These are phyloP conservation scores for Cladophialophora carrionii DNA, from an alignment of 2,329 filamentous ascomycete genomes.

Conservation along the genomic window DNA sequence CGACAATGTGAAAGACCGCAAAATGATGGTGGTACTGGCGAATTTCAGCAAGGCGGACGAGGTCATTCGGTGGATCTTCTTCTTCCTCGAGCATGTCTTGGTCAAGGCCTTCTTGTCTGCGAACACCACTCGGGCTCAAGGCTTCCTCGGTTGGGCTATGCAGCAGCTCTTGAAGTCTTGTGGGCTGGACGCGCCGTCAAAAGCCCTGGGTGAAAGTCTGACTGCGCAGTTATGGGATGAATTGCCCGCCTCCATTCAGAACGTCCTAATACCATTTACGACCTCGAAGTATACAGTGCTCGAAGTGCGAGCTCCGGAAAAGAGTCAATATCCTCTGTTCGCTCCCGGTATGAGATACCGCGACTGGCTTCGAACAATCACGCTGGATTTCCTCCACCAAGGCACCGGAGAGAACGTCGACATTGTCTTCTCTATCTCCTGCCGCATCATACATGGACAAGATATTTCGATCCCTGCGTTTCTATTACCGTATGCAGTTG, in stretches of 20 bases:
- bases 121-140: slow-evolving; percentile 83
- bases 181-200: slow-evolving; percentile 59
- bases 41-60: slow-evolving; percentile 82
- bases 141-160: slow-evolving; percentile 91
- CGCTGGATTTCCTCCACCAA: slow-evolving; percentile 78
- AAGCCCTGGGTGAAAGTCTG: slow-evolving; percentile 22
- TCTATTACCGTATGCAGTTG: slow-evolving; percentile 79
- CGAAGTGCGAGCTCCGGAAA: slow-evolving; percentile 42
- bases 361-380: slow-evolving; percentile 79
- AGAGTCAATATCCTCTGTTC: slow-evolving; percentile 77
- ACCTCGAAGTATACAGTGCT: slow-evolving; percentile 79
- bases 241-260: slow-evolving; percentile 75
- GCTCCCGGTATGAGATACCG: slow-evolving; percentile 65
- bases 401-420: slow-evolving; percentile 73
- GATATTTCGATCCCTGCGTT: slow-evolving; percentile 86
- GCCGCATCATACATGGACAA: slow-evolving; percentile 80
- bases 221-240: slow-evolving; percentile 61
- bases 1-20: slow-evolving; percentile 75
- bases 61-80: slow-evolving; percentile 81
- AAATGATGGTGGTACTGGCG: slow-evolving; percentile 80
- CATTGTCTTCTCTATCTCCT: slow-evolving; percentile 78
- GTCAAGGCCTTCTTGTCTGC: slow-evolving; percentile 90
- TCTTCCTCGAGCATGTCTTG: slow-evolving; percentile 81
- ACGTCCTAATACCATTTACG: slow-evolving; percentile 84
- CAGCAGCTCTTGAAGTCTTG: slow-evolving; percentile 83